Percentiles rank a stretch among this genome's conserved stretches.
These are phyloP conservation scores for Penicillium corylophilum DNA, from an alignment of 2,329 filamentous ascomycete species.

Conservation along the genomic window DNA sequence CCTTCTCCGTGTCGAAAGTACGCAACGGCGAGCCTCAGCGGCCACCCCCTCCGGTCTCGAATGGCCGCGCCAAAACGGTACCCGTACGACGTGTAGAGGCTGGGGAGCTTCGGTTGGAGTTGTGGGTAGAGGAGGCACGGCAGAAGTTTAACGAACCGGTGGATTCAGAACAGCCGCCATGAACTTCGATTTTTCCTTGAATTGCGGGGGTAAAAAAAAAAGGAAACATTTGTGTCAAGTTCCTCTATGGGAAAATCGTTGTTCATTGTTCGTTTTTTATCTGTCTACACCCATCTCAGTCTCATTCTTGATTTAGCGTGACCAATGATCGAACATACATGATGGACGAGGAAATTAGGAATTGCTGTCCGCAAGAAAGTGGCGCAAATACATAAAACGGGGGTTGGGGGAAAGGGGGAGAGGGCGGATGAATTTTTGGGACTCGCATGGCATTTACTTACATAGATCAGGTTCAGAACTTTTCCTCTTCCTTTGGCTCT, in stretches of 20 bases:
- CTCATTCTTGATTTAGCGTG: constrained; percentile 43
- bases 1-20: constrained; percentile 40
- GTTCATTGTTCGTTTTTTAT: constrained; percentile 15
- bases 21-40: constrained; percentile 38
- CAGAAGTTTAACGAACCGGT: constrained; percentile 51
- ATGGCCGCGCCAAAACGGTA: constrained; percentile 56
- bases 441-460: constrained; percentile 40
- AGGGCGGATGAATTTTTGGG: constrained; percentile 38
- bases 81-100: constrained; percentile 64
- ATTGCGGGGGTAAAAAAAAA: neutral
- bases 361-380: constrained; percentile 34
- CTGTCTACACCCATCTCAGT: constrained; percentile 23
- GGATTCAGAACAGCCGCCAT: constrained; percentile 38
- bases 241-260: constrained; percentile 11
- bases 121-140: constrained; percentile 67
- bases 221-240: constrained; percentile 15
- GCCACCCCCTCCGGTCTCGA: constrained; percentile 33
- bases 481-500: constrained; percentile 25
- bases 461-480: constrained; percentile 39
- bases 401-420: too few relatives aligned
- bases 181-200: constrained; percentile 18
- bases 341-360: constrained; percentile 38
- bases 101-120: constrained; percentile 65
- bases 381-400: constrained; percentile 42
- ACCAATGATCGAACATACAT: constrained; percentile 44